These are phyloP conservation scores for Hymenoscyphus infarciens DNA, from an alignment of 2,329 filamentous ascomycete species.

Conservation along the genomic window DNA sequence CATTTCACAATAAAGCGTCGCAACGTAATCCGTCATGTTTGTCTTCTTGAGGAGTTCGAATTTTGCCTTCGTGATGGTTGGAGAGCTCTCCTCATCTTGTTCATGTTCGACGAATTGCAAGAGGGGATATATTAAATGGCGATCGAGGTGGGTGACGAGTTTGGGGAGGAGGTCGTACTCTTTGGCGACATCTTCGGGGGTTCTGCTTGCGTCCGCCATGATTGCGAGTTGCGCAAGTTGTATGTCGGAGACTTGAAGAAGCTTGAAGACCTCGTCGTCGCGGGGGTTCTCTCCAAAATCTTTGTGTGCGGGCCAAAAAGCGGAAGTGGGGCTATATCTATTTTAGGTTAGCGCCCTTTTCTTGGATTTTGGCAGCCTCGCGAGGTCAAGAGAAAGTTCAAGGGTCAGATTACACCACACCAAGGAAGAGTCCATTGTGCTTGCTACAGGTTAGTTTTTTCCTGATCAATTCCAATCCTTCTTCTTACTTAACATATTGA, in stretches of 20 bases:
- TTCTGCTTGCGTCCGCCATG: slow-evolving; percentile 50
- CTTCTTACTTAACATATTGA: neutral
- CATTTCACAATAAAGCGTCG: slow-evolving; percentile 85
- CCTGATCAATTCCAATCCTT: neutral
- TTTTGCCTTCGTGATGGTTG: slow-evolving; percentile 78
- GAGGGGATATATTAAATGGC: slow-evolving; percentile 93
- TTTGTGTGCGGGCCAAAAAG: slow-evolving; percentile 23
- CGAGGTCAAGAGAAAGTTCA: slow-evolving; percentile 5
- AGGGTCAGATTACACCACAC: neutral
- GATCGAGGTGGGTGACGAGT: slow-evolving; percentile 87
- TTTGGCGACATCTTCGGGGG: slow-evolving; percentile 47
- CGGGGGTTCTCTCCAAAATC: slow-evolving; percentile 11
- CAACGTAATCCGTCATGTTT: slow-evolving; percentile 98
- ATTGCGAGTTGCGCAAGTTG: slow-evolving; percentile 33
- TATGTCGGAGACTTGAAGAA: slow-evolving; percentile 15
- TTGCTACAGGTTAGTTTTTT: neutral
- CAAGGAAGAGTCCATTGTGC: neutral
- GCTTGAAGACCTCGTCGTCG: slow-evolving; percentile 10
- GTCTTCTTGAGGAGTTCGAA: slow-evolving; percentile 93
- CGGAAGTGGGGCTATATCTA: slow-evolving; percentile 13
- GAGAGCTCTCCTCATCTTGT: slow-evolving; percentile 71
- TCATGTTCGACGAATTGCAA: slow-evolving; percentile 79
- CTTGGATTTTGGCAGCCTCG: slow-evolving; percentile 12
- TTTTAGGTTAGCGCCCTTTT: slow-evolving; percentile 10
- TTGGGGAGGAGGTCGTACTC: slow-evolving; percentile 68